Evolutionary conservation across 2,329 filamentous ascomycete species (phyloP), one percentile per base, ranked within the genome.

Genomic region (Hymenoscyphus albidus): DNA sequence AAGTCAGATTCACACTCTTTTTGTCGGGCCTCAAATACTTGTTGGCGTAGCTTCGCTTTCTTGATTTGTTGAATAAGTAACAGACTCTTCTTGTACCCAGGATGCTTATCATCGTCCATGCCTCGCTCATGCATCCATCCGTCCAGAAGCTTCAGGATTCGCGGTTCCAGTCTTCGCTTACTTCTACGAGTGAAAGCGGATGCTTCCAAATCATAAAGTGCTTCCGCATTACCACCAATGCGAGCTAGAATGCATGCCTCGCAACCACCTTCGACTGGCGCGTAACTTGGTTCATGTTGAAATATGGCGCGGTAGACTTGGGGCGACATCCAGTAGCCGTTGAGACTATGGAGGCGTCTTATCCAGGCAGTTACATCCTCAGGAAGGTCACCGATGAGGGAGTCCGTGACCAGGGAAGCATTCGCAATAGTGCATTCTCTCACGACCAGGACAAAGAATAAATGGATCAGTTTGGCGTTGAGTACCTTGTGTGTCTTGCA

Each of bases 201-300:
- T 2, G 81, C 78, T 35, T 79, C 73, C 39, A 87, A 69, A 68
- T 83, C 82, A 5, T 75, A 71, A 2, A 87, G 72, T 1, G 79
- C 68, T 16, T 76, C 71, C 4, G 70, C 72, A 39, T 77, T 76
- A 0, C 79, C 80, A 1, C 83, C 83, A 0, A 87, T 70, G 2
- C 77, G 76, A 1, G 81, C 77, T 13, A 86, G 72, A 35, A 83
- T 80, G 66, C 84, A 87, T 1, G 82, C 83, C 69, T 84, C 80
- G 67, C 84, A 87, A 14, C 76, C 74, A 6, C 72, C 76, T 38
- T 67, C 63, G 3, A 81, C 73, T 12, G 66, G 59, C 6, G 66
- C 70, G 42, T 76, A 70, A 58, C 67, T 69, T 35, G 61, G 61
- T 0, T 77, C 70, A n/a, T 77, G 74, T 5, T 73, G 73, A 66